A percentile compares a stretch with the other conserved stretches of the same genome.
phyloP scores from a whole-genome alignment of 78 protist species.

The Emiliania huxleyi region DNA sequence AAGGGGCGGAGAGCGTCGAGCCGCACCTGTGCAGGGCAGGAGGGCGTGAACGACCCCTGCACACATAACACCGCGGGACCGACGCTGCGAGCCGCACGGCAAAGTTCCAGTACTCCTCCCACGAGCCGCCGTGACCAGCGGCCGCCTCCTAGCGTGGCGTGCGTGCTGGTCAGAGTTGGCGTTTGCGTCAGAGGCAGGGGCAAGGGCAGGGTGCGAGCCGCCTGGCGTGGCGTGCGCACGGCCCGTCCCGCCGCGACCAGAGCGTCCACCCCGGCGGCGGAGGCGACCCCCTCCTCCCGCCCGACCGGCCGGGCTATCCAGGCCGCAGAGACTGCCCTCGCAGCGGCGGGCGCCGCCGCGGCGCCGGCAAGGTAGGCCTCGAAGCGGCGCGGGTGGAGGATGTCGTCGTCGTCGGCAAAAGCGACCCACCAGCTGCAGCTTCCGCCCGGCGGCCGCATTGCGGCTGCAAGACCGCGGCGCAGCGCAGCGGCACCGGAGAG shows the following conservation, averaged over 20 bases:
- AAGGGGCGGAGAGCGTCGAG: background rate
- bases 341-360: background rate
- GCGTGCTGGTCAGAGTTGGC: no score
- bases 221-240: background rate
- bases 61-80: no score
- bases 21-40: background rate
- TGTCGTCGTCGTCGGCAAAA: background rate
- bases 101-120: background rate
- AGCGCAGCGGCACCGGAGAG: no score
- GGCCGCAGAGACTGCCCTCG: background rate
- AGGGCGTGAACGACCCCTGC: no score
- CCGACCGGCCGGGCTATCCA: background rate
- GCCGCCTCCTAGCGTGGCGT: no score
- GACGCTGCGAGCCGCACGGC: no score
- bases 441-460: no score
- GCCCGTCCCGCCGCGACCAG: background rate
- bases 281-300: background rate
- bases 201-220: no score
- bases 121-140: background rate
- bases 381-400: background rate
- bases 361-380: background rate
- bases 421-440: background rate
- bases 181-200: no score
- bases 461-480: no score
- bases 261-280: background rate